phyloP scores from a whole-genome alignment of 495 filamentous ascomycete genomes.

The Podospora anserina region DNA sequence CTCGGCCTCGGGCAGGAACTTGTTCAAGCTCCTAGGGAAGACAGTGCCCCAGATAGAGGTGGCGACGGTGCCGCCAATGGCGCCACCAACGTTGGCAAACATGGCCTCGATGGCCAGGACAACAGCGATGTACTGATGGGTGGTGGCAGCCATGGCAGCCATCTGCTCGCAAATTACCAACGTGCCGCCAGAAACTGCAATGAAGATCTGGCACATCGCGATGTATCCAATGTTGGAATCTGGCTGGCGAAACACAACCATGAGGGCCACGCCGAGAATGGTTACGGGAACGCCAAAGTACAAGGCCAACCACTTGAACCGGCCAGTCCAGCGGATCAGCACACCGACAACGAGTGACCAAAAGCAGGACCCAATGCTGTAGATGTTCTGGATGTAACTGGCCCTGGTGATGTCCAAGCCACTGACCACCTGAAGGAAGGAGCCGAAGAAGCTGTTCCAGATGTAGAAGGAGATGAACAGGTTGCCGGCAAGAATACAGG shows the following conservation, averaged over 20 bases:
- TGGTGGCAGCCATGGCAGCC: conserved; percentile 61
- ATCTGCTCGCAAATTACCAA: conserved; percentile 63
- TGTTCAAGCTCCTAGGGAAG: conserved; percentile 50
- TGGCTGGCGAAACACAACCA: conserved; percentile 44
- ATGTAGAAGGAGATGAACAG: conserved; percentile 64
- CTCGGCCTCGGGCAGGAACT: conserved; percentile 56
- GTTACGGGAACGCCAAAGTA: conserved; percentile 62
- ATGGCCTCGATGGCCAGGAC: conserved; percentile 62
- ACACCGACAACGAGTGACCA: conserved; percentile 55
- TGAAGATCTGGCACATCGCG: conserved; percentile 77
- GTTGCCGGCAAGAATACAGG: conserved; percentile 52
- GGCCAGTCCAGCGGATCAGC: conserved; percentile 52
- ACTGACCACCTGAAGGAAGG: conserved; percentile 71
- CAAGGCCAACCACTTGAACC: conserved; percentile 62
- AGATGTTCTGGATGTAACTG: conserved; percentile 64
- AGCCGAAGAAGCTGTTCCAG: conserved; percentile 65
- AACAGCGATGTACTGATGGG: conserved; percentile 64
- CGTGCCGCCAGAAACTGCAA: conserved; percentile 61
- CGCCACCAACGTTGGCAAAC: conserved; percentile 61
- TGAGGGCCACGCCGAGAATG: conserved; percentile 65
- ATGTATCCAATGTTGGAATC: conserved; percentile 60
- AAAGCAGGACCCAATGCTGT: conserved; percentile 66
- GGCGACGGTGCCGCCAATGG: conserved; percentile 59
- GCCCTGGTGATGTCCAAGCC: conserved; percentile 53
- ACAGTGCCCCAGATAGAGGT: conserved; percentile 65